A percentile compares a stretch with the other conserved stretches of the same genome.
phyloP scores from a whole-genome alignment of 331 rosid species.

The Spiraea crenata region DNA sequence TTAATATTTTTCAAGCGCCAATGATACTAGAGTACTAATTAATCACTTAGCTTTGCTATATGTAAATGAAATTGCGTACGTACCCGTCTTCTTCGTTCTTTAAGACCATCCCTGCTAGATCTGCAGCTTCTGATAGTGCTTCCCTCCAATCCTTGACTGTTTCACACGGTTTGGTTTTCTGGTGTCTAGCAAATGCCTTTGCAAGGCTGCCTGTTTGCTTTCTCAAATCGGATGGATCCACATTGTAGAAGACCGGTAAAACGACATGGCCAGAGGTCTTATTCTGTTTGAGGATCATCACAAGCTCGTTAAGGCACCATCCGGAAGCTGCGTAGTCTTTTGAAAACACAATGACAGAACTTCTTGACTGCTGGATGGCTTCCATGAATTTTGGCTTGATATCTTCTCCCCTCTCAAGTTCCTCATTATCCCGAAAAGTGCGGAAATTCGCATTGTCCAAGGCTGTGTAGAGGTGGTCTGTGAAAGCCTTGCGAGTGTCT shows the following conservation, averaged over 20 bases:
- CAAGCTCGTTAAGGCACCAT: conserved; percentile 17
- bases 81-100: conserved; percentile 7
- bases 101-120: conserved; percentile 10
- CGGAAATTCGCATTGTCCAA: background rate
- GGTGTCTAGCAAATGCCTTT: conserved; percentile 6
- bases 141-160: conserved; percentile 7
- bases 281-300: background rate
- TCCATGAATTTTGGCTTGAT: background rate
- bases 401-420: background rate
- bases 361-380: background rate
- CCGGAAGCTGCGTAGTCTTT: background rate
- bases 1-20: background rate
- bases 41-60: background rate
- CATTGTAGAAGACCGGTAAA: conserved; percentile 14
- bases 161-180: background rate
- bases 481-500: conserved; percentile 12
- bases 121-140: conserved; percentile 12
- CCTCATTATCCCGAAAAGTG: background rate
- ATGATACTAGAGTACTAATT: background rate
- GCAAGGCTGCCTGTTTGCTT: background rate
- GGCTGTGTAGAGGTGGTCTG: background rate
- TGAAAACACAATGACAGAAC: background rate
- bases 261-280: background rate
- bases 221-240: conserved; percentile 13
- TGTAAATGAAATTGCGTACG: no score